Evolutionary conservation across 495 filamentous ascomycete species (phyloP), one percentile per base, ranked within the genome.

Genomic region (Penicillium waksmanii): DNA sequence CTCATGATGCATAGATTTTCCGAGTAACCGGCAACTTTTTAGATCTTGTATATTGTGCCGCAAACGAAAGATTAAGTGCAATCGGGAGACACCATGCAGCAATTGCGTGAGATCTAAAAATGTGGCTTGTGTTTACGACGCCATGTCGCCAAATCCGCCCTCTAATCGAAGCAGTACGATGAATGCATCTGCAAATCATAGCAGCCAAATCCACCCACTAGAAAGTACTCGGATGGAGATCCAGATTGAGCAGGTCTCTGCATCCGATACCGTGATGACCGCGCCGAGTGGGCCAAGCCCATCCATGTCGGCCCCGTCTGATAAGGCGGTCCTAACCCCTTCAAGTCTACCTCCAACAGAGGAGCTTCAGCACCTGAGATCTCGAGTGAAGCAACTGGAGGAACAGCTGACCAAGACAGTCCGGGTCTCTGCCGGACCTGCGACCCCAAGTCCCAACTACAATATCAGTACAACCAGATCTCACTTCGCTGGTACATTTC

Each of bases 1-100:
- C 1, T 31, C 27, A 31, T 31, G 1, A 31, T 31, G 0, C 8
- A 7, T 9, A 31, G 6, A 9, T 4, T 9, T 4, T 9, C 1
- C 8, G 27, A 31, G 27, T 31, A 8, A 5, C 27, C 8, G 27
- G 8, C 27, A 8, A 5, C 2, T 42, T 31, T 3, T 15, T 19
- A 75, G 75, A n/a, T 74, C 81, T 3, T 83, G 81, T 62, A 57
- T 62, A 34, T 66, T 77, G 1, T 84, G 82, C 43, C 65, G 80
- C 33, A 73, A 64, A 56, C 73, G 80, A 13, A 84, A 84, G 55
- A 76, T 83, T n/a, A 68, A 70, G 60, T 84, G 82, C 62, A 76
- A 82, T 67, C 71, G 77, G 25, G 73, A 78, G 58, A 64, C 33
- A 12, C 80, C 82, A 5, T 85, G 80, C 57, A 80, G 71, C 58